A percentile compares a stretch with the other conserved stretches of the same genome.
Evolutionary conservation across 164 flowering plant species (phyloP).

Genomic region (Piper longum): DNA sequence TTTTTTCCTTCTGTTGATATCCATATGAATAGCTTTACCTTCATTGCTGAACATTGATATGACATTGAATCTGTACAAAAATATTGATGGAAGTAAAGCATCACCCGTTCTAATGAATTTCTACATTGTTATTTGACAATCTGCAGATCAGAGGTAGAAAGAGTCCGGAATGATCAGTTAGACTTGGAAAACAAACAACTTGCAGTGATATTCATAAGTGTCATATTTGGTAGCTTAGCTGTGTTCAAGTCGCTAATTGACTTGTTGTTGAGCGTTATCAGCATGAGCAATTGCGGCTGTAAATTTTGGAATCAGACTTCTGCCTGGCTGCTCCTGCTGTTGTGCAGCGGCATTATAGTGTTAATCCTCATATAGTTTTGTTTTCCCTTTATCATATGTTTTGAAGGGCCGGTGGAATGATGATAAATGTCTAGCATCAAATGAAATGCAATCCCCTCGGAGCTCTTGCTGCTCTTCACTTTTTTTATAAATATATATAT

Average conservation of each 20-base stretch:
- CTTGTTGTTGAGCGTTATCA: constrained; percentile 23
- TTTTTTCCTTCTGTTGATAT: no score
- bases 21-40: no score
- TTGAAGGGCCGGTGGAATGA: no score
- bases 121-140: not conserved
- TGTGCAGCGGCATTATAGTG: constrained; percentile 25
- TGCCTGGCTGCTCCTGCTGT: constrained; percentile 33
- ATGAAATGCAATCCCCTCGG: no score
- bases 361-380: constrained; percentile 22
- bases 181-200: constrained; percentile 64
- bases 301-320: constrained; percentile 37
- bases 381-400: not conserved
- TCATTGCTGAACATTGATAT: no score
- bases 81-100: not conserved
- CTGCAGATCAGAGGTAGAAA: constrained; percentile 62
- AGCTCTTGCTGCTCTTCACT: no score
- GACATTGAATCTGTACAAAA: no score
- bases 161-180: constrained; percentile 34
- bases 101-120: not conserved
- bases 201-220: constrained; percentile 40
- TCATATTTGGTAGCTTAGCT: constrained; percentile 41
- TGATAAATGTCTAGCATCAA: no score
- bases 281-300: constrained; percentile 26
- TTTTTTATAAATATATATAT: no score
- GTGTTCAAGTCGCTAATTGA: constrained; percentile 34